Base-by-base conservation (phyloP, 73 alveolate species). In the Paramecium primaurelia region DNA sequence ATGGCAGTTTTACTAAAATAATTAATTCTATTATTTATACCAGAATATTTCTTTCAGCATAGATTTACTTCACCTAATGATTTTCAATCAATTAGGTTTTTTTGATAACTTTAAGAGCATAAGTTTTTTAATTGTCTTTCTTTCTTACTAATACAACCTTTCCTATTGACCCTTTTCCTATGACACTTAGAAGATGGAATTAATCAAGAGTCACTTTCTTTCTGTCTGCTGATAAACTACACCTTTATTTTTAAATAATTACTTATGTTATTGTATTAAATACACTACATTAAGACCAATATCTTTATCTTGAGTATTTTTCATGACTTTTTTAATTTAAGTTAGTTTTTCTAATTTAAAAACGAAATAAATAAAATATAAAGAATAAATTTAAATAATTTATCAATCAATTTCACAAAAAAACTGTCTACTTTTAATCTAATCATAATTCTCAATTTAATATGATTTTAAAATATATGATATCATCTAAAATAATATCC, bases 1-100 rank as follows among this genome's bases (percentile, higher is more conserved):
- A 9, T 34, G 71, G 20, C 89, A 77, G 37, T 77, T 38, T 38
- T 26, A 5, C 89, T 77, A 38, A 16, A 34, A 18, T 12, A 36
- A 77, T 18, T 11, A 77, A 44, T 88, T 83, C 45, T 45, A 42
- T 77, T 85, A 44, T 92, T 6, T 14, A 86, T 94, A 92, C 96
- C 68, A 95, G 93, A 28, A 95, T 92, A 69, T 87, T 71, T 92
- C 96, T 92, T 58, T 95, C 98, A 38, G 94, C 86, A 71, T 73
- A 85, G 49, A 95, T 60, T 38, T 94, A 95, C 38, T 90, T 68
- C 22, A 96, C 95, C 68, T 93, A 91, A 54, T 91, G 87, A 30
- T 92, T 93, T 49, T 44, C 32, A n/a, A 32, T 92, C 42, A 93
- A 30, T 47, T 51, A 37, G n/a, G 92, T 37, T 90, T 93, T 93